A percentile compares a stretch with the other conserved stretches of the same genome.
Evolutionary conservation across 129 eudicot species (phyloP).

Genomic region (Chrysanthemum lavandulifolium): DNA sequence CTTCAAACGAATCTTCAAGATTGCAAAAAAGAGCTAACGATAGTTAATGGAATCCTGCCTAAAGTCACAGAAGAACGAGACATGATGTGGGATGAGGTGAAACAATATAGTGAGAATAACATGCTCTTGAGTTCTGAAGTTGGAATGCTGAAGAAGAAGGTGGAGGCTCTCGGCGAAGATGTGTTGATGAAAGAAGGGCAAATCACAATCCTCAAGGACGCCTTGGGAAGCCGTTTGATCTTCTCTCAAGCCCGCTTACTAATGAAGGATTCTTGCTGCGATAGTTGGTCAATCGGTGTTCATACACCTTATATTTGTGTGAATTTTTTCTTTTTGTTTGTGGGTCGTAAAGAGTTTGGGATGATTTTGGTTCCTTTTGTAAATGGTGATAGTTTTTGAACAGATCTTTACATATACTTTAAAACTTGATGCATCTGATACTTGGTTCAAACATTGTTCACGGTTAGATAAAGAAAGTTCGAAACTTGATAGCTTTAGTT

Average conservation of each 20-base stretch:
- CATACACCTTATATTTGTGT: conserved; percentile 28
- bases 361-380: conserved; percentile 27
- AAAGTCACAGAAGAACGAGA: conserved; percentile 88
- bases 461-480: conserved; percentile 6
- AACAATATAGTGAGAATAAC: conserved; percentile 70
- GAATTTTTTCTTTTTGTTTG: not conserved
- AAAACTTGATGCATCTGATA: conserved; percentile 10
- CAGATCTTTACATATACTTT: conserved; percentile 19
- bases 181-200: conserved; percentile 89
- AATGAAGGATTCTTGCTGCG: conserved; percentile 45
- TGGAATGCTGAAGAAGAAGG: conserved; percentile 62
- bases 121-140: conserved; percentile 73
- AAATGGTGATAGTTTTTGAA: conserved; percentile 30
- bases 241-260: conserved; percentile 53
- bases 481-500: not conserved
- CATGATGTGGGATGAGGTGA: conserved; percentile 87
- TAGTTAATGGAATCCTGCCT: conserved; percentile 64
- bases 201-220: conserved; percentile 83
- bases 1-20: conserved; percentile 73
- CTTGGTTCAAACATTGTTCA: not conserved
- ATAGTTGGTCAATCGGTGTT: conserved; percentile 21
- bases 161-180: conserved; percentile 87
- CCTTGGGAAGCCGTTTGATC: conserved; percentile 78
- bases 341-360: conserved; percentile 20
- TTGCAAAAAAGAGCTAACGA: conserved; percentile 59